A percentile compares a stretch with the other conserved stretches of the same genome.
Conservation (phyloP, 164 flowering plant genomes). For the Annona squamosa region DNA sequence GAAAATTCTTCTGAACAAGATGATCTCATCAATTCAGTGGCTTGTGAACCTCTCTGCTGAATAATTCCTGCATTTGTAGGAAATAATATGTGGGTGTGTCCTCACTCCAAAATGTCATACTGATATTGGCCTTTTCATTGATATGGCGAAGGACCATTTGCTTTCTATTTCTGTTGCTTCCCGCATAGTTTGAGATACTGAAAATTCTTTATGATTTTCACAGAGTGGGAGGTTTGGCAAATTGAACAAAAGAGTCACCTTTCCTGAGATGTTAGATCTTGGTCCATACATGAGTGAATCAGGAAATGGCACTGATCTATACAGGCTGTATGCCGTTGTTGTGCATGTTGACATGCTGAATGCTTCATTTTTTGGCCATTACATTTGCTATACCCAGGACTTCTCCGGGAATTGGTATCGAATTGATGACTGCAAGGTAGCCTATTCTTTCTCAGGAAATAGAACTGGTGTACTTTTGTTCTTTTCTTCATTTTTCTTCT, state of each 20-base stretch:
- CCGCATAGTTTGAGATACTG: background rate
- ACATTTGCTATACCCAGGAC: slow-evolving; percentile 83
- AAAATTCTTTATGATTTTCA: slow-evolving; percentile 12
- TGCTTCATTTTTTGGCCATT: slow-evolving; percentile 96
- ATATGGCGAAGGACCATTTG: background rate
- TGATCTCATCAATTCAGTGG: background rate
- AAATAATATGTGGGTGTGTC: too few species aligned
- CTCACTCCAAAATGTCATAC: too few species aligned
- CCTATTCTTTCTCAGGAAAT: background rate
- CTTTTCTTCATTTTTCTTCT: background rate
- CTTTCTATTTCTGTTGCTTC: background rate
- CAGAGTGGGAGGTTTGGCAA: slow-evolving; percentile 98
- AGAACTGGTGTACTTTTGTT: background rate
- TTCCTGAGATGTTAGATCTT: slow-evolving; percentile 80
- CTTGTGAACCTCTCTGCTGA: background rate
- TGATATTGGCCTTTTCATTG: too few species aligned
- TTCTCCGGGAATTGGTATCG: slow-evolving; percentile 77
- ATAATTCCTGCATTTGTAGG: background rate
- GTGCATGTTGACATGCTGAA: slow-evolving; percentile 97
- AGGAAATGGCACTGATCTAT: slow-evolving; percentile 50
- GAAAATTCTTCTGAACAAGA: background rate
- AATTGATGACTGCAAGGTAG: slow-evolving; percentile 89
- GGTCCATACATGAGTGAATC: slow-evolving; percentile 76
- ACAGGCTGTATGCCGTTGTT: slow-evolving; percentile 85
- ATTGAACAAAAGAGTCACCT: slow-evolving; percentile 84